Base-by-base conservation (phyloP, 805 yeast genomes). In the Candida vaughaniae region DNA sequence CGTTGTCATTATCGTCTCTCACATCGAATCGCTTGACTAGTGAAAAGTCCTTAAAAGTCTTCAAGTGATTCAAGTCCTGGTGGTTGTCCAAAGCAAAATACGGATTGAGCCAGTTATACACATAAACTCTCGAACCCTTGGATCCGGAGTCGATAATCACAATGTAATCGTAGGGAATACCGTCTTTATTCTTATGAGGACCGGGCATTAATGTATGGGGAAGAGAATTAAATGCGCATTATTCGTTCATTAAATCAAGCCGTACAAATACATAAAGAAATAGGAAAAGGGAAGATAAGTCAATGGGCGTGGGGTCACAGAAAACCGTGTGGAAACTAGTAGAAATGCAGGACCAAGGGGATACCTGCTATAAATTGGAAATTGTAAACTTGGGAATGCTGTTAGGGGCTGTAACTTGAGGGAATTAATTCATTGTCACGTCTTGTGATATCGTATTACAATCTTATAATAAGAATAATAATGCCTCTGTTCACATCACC, bases 81-180 rank as follows among this genome's bases (percentile, higher is more conserved):
- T 52, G 52, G 2, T 56, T 41, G 10, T 48, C 43, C 16, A 64
- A 42, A 4, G 64, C 62, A 20, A 48, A 43, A 6, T 49, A 42
- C 0, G 77, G 67, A 35, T 73, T 70, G 28, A 64, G 53, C 78
- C 80, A 82, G 38, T 72, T 66, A 56, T 80, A 80, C 1, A 80
- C 68, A 46, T 67, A 77, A 0, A 80, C 84, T 14, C 86, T 53
- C 0, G 84, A 73, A 0, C 86, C 86, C 39, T 71, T 77, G 3
- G 85, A 78, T 0, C 87, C 86, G 1, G 85, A 76, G 53, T 80
- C 87, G 2, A 80, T 71, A 4, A 80, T 66, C 2, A 80, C 69
- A 3, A 80, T 72, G 51, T 79, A 80, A 52, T 80, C 79, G 41
- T 73, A 76, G 1, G 83, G 82, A 1, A 71, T 55, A 2, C 73